These are phyloP conservation scores for Parafenestella ontariensis DNA, from an alignment of 2,329 filamentous ascomycete species.

Conservation along the genomic window DNA sequence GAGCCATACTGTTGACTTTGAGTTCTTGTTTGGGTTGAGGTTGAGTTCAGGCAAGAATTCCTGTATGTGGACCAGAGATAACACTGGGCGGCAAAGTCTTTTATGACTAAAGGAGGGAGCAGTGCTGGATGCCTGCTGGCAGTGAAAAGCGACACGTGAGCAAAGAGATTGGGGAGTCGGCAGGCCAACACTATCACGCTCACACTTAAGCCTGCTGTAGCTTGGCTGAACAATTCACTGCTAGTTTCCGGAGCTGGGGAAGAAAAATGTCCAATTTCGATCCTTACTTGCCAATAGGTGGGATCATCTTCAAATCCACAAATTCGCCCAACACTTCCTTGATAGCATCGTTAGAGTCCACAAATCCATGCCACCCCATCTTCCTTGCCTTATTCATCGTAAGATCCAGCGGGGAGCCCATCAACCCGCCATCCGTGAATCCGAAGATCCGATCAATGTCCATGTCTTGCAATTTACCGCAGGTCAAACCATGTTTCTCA, in stretches of 20 bases:
- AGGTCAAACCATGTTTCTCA: conserved; percentile 49
- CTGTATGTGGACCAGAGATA: not conserved
- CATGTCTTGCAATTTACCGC: conserved; percentile 49
- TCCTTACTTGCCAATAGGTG: conserved; percentile 23
- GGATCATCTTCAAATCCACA: conserved; percentile 54
- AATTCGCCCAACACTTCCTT: conserved; percentile 53
- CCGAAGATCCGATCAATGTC: conserved; percentile 56
- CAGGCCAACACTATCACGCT: not conserved
- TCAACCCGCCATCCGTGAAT: conserved; percentile 54
- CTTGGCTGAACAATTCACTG: not conserved
- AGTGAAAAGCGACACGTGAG: not conserved
- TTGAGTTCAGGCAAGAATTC: not conserved
- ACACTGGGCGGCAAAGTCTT: not conserved
- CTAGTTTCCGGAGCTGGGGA: too few relatives aligned
- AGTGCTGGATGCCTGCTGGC: not conserved
- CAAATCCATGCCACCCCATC: conserved; percentile 57
- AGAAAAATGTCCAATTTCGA: not conserved
- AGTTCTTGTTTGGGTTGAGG: not conserved
- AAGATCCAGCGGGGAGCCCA: conserved; percentile 35
- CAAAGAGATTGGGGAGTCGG: not conserved
- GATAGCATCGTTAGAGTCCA: conserved; percentile 55
- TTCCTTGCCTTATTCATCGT: conserved; percentile 56
- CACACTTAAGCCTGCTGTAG: not conserved
- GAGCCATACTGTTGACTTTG: not conserved
- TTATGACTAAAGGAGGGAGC: not conserved